Evolutionary conservation across 2,329 filamentous ascomycete species (phyloP), one percentile per base, ranked within the genome.

Genomic region (Botrytis pseudocinerea): DNA sequence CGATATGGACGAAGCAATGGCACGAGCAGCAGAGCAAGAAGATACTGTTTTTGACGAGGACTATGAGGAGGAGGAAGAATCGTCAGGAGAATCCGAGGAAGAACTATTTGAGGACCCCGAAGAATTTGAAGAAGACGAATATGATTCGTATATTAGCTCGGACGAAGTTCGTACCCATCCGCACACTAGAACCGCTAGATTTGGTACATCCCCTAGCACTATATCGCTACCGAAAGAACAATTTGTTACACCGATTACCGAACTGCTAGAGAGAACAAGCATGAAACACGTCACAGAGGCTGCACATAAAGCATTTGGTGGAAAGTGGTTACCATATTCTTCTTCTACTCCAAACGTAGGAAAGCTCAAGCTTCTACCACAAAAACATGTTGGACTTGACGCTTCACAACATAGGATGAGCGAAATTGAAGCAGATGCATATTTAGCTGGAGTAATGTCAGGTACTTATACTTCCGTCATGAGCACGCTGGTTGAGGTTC

Each of bases 301-400:
- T 1, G 93, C 95, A 0, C 89, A 93, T 76, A 87, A 86, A 61
- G 86, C 89, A 0, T 95, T 97, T 80, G 95, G 95, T 61, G 95
- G 95, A 0, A 83, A 83, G 5, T 89, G 90, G 0, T 84, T 98
- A 25, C 95, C 95, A 4, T 87, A 92, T 79, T 97, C 94, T 2
- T 90, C 92, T 0, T 87, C 90, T 1, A 95, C 92, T 3, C 91
- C 92, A 0, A 68, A 40, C n/a, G 48, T 69, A 57, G 84, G 85
- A 2, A 81, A 77, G 25, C 87, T 83, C 78, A 88, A 83, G 78
- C 87, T 83, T 46, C 83, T 87, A 46, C 86, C 87, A 25, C 92
- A 93, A 83, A 88, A 87, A 75, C 85, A 88, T 0, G 88, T 95
- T 42, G 85, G 88, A 1, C 82, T 95, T 62, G 86, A 90, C 71